phyloP scores from a whole-genome alignment of 2,329 filamentous ascomycete species.

The Aspergillus candidus region DNA sequence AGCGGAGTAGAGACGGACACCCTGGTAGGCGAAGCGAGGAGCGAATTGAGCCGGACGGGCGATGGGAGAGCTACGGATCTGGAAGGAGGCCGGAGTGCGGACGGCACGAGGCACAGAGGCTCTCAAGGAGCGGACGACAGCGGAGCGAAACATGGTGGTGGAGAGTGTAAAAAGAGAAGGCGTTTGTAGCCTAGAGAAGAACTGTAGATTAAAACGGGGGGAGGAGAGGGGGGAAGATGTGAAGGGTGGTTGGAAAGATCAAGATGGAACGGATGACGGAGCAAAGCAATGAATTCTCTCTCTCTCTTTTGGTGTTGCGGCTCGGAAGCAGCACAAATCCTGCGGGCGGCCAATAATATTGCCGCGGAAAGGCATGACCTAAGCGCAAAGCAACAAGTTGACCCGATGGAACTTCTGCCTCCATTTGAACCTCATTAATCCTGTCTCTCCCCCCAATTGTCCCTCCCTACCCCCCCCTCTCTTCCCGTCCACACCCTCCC shows the following conservation, averaged over 20 bases:
- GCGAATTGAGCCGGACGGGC: conserved; percentile 55
- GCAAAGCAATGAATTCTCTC: conserved; percentile 13
- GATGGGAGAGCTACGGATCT: conserved; percentile 55
- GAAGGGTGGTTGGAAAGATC: conserved; percentile 11
- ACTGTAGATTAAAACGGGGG: neutral
- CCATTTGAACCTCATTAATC: conserved; percentile 17
- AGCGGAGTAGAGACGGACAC: conserved; percentile 80
- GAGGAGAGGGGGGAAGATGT: conserved; percentile 6
- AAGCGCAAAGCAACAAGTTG: conserved; percentile 31
- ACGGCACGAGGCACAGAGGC: conserved; percentile 47
- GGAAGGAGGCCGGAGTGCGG: conserved; percentile 54
- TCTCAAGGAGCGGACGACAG: conserved; percentile 71
- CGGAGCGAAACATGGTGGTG: conserved; percentile 78
- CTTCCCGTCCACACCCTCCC: conserved; percentile 9
- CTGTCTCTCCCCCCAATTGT: conserved; percentile 16
- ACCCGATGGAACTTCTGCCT: conserved; percentile 13
- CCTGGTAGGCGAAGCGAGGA: conserved; percentile 60
- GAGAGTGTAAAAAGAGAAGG: conserved; percentile 3
- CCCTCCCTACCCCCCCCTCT: conserved; percentile 10
- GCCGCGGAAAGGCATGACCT: conserved; percentile 37
- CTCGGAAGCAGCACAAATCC: conserved; percentile 31
- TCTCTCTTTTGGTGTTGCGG: conserved; percentile 20
- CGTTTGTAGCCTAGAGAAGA: neutral
- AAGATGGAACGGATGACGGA: conserved; percentile 19
- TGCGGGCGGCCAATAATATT: conserved; percentile 34